phyloP scores from a whole-genome alignment of 2,329 filamentous ascomycete species.

The Stachybotrys echinatus region DNA sequence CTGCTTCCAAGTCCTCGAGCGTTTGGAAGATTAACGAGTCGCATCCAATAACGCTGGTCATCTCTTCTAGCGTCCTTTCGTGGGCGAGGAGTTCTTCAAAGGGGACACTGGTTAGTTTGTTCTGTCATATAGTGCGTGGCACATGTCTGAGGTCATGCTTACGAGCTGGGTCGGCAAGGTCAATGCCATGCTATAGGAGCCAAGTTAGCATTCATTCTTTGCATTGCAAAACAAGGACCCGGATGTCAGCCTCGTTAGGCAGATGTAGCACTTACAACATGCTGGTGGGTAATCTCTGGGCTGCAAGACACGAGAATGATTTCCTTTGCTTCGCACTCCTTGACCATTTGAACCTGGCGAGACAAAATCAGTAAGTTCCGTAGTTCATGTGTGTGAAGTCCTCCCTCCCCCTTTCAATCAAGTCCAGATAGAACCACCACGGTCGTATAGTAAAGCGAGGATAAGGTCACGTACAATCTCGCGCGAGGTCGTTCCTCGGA shows the following conservation, averaged over 20 bases:
- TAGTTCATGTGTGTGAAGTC: no score
- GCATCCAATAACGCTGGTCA: slow-evolving; percentile 34
- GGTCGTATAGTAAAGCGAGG: no score
- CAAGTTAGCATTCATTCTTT: slow-evolving; percentile 3
- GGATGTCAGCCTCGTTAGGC: neutral
- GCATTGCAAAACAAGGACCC: neutral
- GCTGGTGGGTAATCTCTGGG: slow-evolving; percentile 77
- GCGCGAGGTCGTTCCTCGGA: slow-evolving; percentile 53
- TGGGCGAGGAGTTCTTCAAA: slow-evolving; percentile 35
- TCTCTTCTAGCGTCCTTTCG: slow-evolving; percentile 31
- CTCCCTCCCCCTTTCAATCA: no score
- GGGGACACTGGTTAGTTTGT: neutral
- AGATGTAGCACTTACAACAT: slow-evolving; percentile 60
- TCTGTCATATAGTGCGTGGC: neutral
- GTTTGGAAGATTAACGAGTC: slow-evolving; percentile 52
- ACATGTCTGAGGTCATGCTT: slow-evolving; percentile 4
- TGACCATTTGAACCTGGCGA: slow-evolving; percentile 57
- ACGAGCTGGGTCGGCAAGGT: slow-evolving; percentile 35
- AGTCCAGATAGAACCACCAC: neutral
- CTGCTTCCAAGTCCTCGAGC: slow-evolving; percentile 71
- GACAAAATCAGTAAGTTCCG: no score
- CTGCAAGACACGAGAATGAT: slow-evolving; percentile 81
- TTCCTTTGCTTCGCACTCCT: slow-evolving; percentile 75
- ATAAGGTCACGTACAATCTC: slow-evolving; percentile 19
- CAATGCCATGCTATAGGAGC: slow-evolving; percentile 36